Conservation (phyloP, 257 asterid species). For the Perilla frutescens region DNA sequence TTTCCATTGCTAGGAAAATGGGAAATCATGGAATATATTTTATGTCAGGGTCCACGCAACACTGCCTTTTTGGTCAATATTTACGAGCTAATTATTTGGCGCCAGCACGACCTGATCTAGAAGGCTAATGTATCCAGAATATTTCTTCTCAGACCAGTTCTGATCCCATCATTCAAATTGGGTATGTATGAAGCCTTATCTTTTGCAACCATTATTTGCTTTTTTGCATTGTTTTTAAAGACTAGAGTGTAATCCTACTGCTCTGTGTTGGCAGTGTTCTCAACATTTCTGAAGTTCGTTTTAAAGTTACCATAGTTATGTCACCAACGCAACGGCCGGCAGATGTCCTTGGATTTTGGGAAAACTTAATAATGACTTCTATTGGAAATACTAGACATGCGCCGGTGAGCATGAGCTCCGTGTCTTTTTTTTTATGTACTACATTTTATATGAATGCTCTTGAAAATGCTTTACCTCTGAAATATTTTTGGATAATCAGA, state of each 20-base stretch:
- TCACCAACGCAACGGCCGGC: no score
- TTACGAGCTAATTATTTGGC: constrained; percentile 98
- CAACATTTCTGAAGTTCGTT: constrained; percentile 88
- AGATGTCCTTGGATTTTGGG: no score
- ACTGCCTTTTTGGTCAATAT: constrained; percentile 89
- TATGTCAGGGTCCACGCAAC: constrained; percentile 83
- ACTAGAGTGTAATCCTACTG: constrained; percentile 26
- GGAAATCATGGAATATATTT: constrained; percentile 28
- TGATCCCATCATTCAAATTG: constrained; percentile 92
- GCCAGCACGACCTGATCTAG: constrained; percentile 87
- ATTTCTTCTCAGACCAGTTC: constrained; percentile 69
- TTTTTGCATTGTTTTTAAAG: constrained; percentile 35
- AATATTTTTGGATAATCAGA: no score
- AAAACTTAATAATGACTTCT: constrained; percentile 91
- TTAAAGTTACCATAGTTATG: no score
- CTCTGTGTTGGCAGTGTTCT: constrained; percentile 76
- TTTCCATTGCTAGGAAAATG: constrained; percentile 37
- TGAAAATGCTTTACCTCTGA: no score
- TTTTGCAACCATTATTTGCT: no score
- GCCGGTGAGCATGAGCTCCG: constrained; percentile 73
- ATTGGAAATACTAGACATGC: constrained; percentile 96
- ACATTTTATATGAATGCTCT: constrained; percentile 2
- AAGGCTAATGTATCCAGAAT: constrained; percentile 73
- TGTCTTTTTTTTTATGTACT: constrained; percentile 14
- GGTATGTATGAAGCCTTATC: constrained; percentile 60